phyloP scores from a whole-genome alignment of 2,329 filamentous ascomycete species.

The Epichloe gansuensis region DNA sequence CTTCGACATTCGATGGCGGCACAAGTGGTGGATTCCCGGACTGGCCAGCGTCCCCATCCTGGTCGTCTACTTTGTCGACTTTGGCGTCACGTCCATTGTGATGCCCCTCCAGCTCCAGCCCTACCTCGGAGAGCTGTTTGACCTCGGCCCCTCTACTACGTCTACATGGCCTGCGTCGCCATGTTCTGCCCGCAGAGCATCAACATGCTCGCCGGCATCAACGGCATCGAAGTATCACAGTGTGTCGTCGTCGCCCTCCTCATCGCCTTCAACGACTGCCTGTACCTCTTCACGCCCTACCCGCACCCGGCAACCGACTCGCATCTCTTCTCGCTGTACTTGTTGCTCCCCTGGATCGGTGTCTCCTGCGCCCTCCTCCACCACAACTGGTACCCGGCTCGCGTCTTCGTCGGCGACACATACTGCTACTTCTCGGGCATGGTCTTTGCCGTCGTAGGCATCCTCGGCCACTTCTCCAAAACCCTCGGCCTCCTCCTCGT shows the following conservation, averaged over 20 bases:
- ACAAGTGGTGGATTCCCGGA: slow-evolving; percentile 96
- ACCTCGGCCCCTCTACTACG: slow-evolving; percentile 79
- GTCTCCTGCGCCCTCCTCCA: slow-evolving; percentile 75
- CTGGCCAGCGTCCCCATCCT: slow-evolving; percentile 88
- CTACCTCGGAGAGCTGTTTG: slow-evolving; percentile 73
- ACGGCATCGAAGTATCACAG: slow-evolving; percentile 93
- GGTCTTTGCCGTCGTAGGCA: slow-evolving; percentile 95
- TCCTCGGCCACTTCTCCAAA: slow-evolving; percentile 96
- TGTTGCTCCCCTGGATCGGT: slow-evolving; percentile 86
- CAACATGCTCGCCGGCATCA: slow-evolving; percentile 99
- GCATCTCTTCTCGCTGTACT: slow-evolving; percentile 90
- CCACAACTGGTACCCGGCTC: slow-evolving; percentile 94
- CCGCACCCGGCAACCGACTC: slow-evolving; percentile 92
- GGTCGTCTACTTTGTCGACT: slow-evolving; percentile 96
- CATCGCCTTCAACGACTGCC: slow-evolving; percentile 71
- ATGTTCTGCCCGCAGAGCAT: slow-evolving; percentile 99
- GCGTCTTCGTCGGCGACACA: slow-evolving; percentile 93
- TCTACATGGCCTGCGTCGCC: slow-evolving; percentile 90
- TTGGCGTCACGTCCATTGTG: slow-evolving; percentile 90
- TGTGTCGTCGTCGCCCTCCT: slow-evolving; percentile 81
- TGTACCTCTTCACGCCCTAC: slow-evolving; percentile 76
- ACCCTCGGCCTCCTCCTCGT: slow-evolving; percentile 83
- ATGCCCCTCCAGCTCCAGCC: slow-evolving; percentile 75
- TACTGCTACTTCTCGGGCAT: slow-evolving; percentile 99
- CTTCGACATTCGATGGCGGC: slow-evolving; percentile 96